Evolutionary conservation across 257 asterid genomes (phyloP), one percentile per base, ranked within the genome.

Genomic region (Solanum lycopersicoides): DNA sequence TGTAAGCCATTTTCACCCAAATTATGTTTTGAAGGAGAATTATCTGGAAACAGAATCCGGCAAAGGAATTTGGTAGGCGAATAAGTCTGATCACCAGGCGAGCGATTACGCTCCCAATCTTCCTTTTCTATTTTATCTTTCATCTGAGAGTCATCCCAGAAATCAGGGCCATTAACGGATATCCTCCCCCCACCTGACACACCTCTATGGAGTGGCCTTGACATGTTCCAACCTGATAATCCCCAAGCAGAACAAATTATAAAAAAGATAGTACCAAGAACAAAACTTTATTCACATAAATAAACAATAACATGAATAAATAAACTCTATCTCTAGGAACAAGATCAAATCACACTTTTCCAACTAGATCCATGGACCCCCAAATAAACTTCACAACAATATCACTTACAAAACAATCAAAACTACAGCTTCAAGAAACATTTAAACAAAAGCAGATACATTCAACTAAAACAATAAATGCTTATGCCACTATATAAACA

Each of bases 151-250:
- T 94, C 98, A 84, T 94, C 95, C 96, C 93, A 93, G 21, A 89
- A 89, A 91, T 94, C 96, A 88, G 89, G 91, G 86, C 86, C 91
- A 88, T 90, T 92, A 47, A 92, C 96, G 2, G 93, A 90, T 72
- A 91, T 88, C 82, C 94, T 92, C 75, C 94, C 95, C 68, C 95
- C 95, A 86, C 92, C 92, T 3, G 91, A 94, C 45, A 92, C 91
- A 89, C 99, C 98, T 90, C 99, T 96, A 84, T 93, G 98, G 88
- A 93, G 98, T 89, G 99, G 96, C 95, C 95, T 95, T 20, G 97
- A 88, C 99, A 97, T 97, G 73, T 87, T 90, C 89, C 88, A 86
- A 86, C 94, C 98, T 93, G 92, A 85, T 85, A 85, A 89, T 86
- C 25, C 90, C 92, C 93, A 60, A 86, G 85, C 42, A 30, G 84